These are phyloP conservation scores for Brasilioporus rufonigricans DNA, from an alignment of 768 basidiomycete genomes.

Conservation along the genomic window DNA sequence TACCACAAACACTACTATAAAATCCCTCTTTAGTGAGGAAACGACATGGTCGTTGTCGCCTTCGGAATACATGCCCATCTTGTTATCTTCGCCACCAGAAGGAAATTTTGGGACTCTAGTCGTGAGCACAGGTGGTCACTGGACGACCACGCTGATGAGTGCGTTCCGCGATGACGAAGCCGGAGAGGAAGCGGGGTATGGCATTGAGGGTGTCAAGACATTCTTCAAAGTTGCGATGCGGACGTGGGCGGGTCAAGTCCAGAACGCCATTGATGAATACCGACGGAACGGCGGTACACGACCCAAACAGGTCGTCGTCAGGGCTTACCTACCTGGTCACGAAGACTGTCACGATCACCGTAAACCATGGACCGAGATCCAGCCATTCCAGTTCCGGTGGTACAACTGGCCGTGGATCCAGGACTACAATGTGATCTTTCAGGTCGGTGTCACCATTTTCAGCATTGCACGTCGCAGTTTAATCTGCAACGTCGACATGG, in stretches of 20 bases:
- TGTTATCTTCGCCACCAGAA: slow-evolving; percentile 44
- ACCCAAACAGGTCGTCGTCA: slow-evolving; percentile 48
- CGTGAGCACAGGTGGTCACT: slow-evolving; percentile 66
- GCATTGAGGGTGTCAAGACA: slow-evolving; percentile 51
- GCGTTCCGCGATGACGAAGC: slow-evolving; percentile 36
- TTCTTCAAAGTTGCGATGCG: slow-evolving; percentile 60
- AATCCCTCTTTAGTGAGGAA: slow-evolving; percentile 55
- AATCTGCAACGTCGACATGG: neutral
- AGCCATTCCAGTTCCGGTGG: slow-evolving; percentile 46
- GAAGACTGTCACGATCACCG: slow-evolving; percentile 56
- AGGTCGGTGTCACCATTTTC: slow-evolving; percentile 39
- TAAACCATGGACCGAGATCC: slow-evolving; percentile 45
- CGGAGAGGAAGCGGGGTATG: slow-evolving; percentile 38
- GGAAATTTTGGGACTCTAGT: slow-evolving; percentile 60
- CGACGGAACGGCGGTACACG: slow-evolving; percentile 24
- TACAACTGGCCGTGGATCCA: slow-evolving; percentile 67
- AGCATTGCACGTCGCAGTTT: too few relatives aligned
- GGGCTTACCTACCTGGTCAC: slow-evolving; percentile 65
- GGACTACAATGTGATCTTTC: slow-evolving; percentile 55
- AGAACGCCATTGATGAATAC: slow-evolving; percentile 40
- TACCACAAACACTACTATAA: slow-evolving; percentile 24
- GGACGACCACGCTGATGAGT: slow-evolving; percentile 57
- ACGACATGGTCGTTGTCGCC: slow-evolving; percentile 51
- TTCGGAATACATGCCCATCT: slow-evolving; percentile 49
- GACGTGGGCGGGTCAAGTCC: slow-evolving; percentile 52